Percentiles rank a stretch among this genome's conserved stretches.
Conservation (phyloP, 352 stramenopile genomes). For the Pythium aphanidermatum region DNA sequence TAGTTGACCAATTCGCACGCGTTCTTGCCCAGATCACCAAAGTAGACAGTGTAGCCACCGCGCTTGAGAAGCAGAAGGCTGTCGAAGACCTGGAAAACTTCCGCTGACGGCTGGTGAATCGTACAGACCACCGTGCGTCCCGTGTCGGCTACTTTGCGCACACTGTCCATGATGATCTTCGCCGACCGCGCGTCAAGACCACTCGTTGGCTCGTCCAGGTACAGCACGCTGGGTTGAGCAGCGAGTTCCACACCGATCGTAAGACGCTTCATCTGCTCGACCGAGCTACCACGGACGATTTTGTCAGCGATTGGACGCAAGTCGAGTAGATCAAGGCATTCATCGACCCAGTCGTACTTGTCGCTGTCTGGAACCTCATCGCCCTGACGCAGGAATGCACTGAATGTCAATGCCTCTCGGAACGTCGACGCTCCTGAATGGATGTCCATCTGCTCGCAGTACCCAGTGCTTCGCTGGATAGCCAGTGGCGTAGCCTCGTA, state of each 20-base stretch:
- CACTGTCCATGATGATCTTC: too few relatives aligned
- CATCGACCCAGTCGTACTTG: constrained; percentile 17
- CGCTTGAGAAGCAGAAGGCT: constrained; percentile 55
- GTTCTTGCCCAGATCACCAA: constrained; percentile 60
- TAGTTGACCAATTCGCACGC: constrained; percentile 30
- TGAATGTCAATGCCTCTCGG: constrained; percentile 75
- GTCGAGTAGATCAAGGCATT: constrained; percentile 28
- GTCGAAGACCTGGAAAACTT: constrained; percentile 82
- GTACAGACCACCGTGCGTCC: too few relatives aligned
- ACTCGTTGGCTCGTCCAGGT: constrained; percentile 56
- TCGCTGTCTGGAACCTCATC: constrained; percentile 9
- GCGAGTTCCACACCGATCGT: constrained; percentile 84
- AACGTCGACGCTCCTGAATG: constrained; percentile 63
- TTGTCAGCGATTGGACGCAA: constrained; percentile 24
- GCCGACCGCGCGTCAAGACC: constrained; percentile 59
- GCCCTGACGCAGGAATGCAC: constrained; percentile 42
- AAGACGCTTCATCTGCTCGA: constrained; percentile 37
- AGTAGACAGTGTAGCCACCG: constrained; percentile 60
- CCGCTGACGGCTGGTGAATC: too few relatives aligned
- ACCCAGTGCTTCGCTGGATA: constrained; percentile 13
- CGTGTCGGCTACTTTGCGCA: too few relatives aligned
- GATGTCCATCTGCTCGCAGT: constrained; percentile 20
- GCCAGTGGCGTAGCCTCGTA: too few relatives aligned
- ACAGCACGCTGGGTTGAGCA: constrained; percentile 63
- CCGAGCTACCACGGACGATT: constrained; percentile 25